phyloP scores from a whole-genome alignment of 2,329 filamentous ascomycete genomes.

The Colletotrichum abscissum region DNA sequence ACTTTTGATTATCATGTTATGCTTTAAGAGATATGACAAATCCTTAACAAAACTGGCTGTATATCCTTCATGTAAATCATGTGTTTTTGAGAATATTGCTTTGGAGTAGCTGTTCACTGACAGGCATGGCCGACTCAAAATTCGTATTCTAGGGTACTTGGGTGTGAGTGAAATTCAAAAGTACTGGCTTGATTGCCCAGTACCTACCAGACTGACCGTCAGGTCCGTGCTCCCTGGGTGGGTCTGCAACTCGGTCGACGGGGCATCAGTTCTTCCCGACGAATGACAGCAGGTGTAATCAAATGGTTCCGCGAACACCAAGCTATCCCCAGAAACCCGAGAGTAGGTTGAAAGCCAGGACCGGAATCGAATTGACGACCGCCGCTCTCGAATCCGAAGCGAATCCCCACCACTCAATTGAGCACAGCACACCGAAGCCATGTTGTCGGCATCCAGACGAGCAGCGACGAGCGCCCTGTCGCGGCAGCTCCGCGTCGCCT shows the following conservation, averaged over 20 bases:
- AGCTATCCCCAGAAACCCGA: slow-evolving; percentile 25
- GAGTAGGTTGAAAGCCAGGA: slow-evolving; percentile 12
- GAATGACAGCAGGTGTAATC: slow-evolving; percentile 35
- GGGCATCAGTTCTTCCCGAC: slow-evolving; percentile 30
- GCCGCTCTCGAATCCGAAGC: not conserved
- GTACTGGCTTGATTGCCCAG: not conserved
- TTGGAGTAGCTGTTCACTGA: not conserved
- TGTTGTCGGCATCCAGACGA: slow-evolving; percentile 56
- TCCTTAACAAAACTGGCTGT: not conserved
- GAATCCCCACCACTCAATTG: slow-evolving; percentile 22
- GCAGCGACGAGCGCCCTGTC: slow-evolving; percentile 54
- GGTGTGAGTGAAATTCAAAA: not conserved
- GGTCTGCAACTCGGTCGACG: slow-evolving; percentile 6
- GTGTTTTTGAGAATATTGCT: not conserved
- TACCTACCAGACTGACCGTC: not conserved
- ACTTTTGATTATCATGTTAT: slow-evolving; percentile 22
- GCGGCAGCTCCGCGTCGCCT: slow-evolving; percentile 55
- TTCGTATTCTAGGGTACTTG: not conserved
- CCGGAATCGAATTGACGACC: not conserved
- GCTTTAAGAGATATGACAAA: slow-evolving; percentile 17
- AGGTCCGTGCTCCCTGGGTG: not conserved
- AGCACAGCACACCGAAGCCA: slow-evolving; percentile 47
- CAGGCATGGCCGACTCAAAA: not conserved
- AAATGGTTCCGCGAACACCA: slow-evolving; percentile 32
- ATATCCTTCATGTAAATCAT: not conserved